Conservation (phyloP, 192 early-diverging fungal species). For the Thamnidium elegans region DNA sequence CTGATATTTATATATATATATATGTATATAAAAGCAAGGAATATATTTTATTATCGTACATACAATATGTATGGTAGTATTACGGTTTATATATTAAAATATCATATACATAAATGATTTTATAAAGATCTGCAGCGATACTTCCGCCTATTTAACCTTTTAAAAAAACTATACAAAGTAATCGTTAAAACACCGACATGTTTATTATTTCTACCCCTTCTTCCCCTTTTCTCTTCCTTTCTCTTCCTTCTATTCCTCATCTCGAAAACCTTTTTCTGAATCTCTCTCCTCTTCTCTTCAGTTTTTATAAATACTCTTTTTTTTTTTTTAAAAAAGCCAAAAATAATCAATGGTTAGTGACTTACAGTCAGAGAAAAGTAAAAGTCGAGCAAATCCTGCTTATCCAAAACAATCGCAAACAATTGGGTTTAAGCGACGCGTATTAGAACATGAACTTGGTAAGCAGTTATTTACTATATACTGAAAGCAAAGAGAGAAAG, state of each 20-base stretch:
- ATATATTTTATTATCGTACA: too few species aligned
- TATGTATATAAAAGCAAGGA: too few species aligned
- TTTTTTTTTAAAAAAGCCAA: too few species aligned
- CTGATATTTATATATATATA: too few species aligned
- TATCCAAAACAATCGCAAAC: neutral
- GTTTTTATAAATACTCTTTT: too few species aligned
- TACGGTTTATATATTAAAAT: too few species aligned
- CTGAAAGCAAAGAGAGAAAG: neutral
- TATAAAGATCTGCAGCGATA: too few species aligned
- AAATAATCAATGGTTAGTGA: slow-evolving; percentile 2
- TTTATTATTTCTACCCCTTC: slow-evolving; percentile 2
- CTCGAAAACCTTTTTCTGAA: neutral
- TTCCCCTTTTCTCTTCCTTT: neutral
- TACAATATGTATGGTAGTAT: too few species aligned
- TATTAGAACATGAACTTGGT: slow-evolving; percentile 5
- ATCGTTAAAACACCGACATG: neutral
- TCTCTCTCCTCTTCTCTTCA: neutral
- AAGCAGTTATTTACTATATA: too few species aligned
- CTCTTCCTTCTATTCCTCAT: neutral
- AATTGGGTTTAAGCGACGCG: neutral
- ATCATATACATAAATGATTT: too few species aligned
- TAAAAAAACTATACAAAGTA: too few species aligned
- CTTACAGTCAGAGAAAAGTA: slow-evolving; percentile 7
- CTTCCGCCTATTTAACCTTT: too few species aligned
- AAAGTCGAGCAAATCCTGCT: neutral